Conservation (phyloP, 257 asterid species). For the Euphrasia confusa region DNA sequence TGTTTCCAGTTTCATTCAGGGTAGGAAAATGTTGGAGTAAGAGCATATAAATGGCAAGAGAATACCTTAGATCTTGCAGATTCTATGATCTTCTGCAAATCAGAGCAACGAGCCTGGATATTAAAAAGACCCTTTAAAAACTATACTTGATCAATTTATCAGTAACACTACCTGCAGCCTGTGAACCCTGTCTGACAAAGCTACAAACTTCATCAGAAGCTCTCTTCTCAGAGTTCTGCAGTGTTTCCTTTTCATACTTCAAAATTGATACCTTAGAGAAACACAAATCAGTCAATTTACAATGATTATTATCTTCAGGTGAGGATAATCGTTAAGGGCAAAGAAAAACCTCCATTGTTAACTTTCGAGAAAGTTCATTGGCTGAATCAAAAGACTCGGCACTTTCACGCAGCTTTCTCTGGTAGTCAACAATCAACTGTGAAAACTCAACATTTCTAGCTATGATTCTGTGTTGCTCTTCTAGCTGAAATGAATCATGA, state of each 20-base stretch:
- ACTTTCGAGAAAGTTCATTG: constrained; percentile 60
- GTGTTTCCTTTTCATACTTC: constrained; percentile 74
- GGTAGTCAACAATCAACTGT: constrained; percentile 73
- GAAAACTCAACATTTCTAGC: constrained; percentile 85
- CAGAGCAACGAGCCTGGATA: constrained; percentile 64
- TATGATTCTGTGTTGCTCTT: constrained; percentile 57
- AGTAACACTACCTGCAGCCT: constrained; percentile 61
- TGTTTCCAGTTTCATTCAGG: background rate
- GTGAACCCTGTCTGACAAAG: constrained; percentile 80
- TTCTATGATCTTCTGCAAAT: constrained; percentile 57
- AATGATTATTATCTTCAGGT: constrained; percentile 2
- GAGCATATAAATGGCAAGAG: constrained; percentile 7
- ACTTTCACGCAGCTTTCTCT: constrained; percentile 75
- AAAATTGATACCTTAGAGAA: constrained; percentile 47
- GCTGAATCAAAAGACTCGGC: constrained; percentile 62
- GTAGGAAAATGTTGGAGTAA: constrained; percentile 9
- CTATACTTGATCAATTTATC: constrained; percentile 12
- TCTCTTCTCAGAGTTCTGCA: constrained; percentile 79
- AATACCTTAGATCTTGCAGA: constrained; percentile 54
- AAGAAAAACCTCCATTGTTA: constrained; percentile 67
- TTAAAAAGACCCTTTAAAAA: constrained; percentile 20
- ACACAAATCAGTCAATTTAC: constrained; percentile 8
- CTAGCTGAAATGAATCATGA: constrained; percentile 47
- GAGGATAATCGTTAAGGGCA: constrained; percentile 7
- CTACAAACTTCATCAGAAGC: constrained; percentile 80